Base-by-base conservation (phyloP, 139 green algal species). In the Chlorella vulgaris region DNA sequence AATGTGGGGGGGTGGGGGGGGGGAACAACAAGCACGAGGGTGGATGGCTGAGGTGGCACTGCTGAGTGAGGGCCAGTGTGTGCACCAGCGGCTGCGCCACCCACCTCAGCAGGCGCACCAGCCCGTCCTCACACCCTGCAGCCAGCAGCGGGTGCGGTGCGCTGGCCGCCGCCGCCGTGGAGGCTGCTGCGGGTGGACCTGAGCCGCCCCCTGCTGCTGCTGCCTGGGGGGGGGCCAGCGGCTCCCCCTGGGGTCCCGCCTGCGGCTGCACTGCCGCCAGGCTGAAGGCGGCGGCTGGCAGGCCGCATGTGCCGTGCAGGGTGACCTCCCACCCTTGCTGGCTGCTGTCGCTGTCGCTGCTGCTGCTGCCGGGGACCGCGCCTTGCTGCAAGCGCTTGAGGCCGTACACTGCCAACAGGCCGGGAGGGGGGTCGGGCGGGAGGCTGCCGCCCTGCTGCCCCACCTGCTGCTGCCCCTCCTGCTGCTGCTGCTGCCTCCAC, bases 261-360 rank as follows among this genome's bases (percentile, higher is more conserved):
- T 2, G 75, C 7, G 76, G 62, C 60, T 53, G 24, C 40, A 82
- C 76, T 21, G 76, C 26, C 15, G 76, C 47, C 76, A 82, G 76
- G 76, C 76, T 82, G 63, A 75, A 65, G 33, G 26, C 76, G 28
- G 65, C 43, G 13, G 62, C 55, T 0, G 61, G 33, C 29, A 82
- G 43, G 26, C 33, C n/a, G 43, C 62, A 66, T 62, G 18, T 29
- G 62, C 76, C 76, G 2, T 65, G 63, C 43, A 82, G 33, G 31
- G 75, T 42, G 7, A 82, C 29, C 31, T 82, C 62, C 3, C 55
- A 58, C 29, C 28, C 74, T 67, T 5, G 29, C 2, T 38, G 1
- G 35, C 73, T 43, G 31, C 29, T 47, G 29, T 43, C 26, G 71
- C 51, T 38, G 51, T 39, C 36, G 38, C 35, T 29, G 40, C 33